Conservation (phyloP, 345 rosid genomes). For the Viola odorata region DNA sequence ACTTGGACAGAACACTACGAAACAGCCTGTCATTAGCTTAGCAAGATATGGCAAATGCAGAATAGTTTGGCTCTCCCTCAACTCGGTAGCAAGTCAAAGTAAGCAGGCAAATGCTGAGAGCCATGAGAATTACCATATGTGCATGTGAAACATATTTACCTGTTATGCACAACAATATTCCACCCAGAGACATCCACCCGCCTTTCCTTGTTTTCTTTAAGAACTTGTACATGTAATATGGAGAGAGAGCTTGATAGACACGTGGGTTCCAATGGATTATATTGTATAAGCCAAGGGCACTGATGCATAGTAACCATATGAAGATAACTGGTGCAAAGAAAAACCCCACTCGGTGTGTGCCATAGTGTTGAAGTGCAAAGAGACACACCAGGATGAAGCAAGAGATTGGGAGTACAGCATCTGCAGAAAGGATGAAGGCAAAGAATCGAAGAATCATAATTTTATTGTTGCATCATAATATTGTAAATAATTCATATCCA, state of each 20-base stretch:
- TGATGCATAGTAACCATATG: conserved; percentile 81
- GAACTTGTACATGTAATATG: conserved; percentile 95
- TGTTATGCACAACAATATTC: conserved; percentile 90
- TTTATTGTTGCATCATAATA: background rate
- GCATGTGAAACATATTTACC: conserved; percentile 36
- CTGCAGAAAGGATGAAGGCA: conserved; percentile 36
- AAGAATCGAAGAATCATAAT: background rate
- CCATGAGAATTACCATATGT: background rate
- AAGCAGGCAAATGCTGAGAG: background rate
- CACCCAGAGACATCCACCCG: conserved; percentile 99
- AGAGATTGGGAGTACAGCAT: conserved; percentile 90
- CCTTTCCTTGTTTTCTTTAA: conserved; percentile 83
- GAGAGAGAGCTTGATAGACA: conserved; percentile 89
- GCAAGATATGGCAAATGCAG: background rate
- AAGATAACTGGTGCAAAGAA: conserved; percentile 86
- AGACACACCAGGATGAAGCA: conserved; percentile 94
- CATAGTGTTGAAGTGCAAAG: conserved; percentile 95
- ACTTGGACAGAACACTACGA: too few relatives aligned
- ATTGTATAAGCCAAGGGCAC: conserved; percentile 87
- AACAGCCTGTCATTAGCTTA: background rate
- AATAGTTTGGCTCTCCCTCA: background rate
- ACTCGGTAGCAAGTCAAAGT: background rate
- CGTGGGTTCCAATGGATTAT: conserved; percentile 80
- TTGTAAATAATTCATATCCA: background rate
- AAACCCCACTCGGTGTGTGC: conserved; percentile 90